Evolutionary conservation across 768 basidiomycete genomes (phyloP).

Genomic region (Rossbeevera mucosa): DNA sequence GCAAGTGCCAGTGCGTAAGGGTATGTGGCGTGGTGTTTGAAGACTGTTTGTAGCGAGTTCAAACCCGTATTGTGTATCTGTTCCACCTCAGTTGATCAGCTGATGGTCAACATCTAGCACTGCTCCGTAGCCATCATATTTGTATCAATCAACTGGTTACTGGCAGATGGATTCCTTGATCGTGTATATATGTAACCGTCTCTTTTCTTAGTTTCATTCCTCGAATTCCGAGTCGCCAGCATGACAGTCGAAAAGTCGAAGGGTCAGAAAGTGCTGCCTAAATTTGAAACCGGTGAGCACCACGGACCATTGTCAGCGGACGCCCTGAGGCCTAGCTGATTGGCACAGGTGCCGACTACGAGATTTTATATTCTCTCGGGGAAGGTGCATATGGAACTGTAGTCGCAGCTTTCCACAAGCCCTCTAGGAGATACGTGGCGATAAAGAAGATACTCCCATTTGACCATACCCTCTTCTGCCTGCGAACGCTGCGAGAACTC

Average conservation of each 20-base stretch:
- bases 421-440: conserved; percentile 78
- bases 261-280: conserved; percentile 60
- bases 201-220: too few species aligned
- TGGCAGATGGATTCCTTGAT: not conserved
- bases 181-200: conserved; percentile 2
- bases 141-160: conserved; percentile 9
- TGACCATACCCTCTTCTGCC: conserved; percentile 88
- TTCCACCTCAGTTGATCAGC: conserved; percentile 3
- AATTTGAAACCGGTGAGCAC: conserved; percentile 62
- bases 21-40: not conserved
- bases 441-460: conserved; percentile 96
- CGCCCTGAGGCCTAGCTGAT: conserved; percentile 4
- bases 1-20: conserved; percentile 20
- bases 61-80: not conserved
- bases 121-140: conserved; percentile 7
- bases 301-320: not conserved
- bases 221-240: too few species aligned
- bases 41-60: not conserved
- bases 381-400: conserved; percentile 92
- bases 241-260: conserved; percentile 35
- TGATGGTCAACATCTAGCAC: conserved; percentile 8
- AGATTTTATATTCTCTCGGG: conserved; percentile 68
- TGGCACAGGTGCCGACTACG: conserved; percentile 62
- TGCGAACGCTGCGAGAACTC: conserved; percentile 86
- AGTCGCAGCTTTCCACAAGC: conserved; percentile 80